Evolutionary conservation across 805 yeast species (phyloP).

Genomic region (Metschnikowia orientalis): DNA sequence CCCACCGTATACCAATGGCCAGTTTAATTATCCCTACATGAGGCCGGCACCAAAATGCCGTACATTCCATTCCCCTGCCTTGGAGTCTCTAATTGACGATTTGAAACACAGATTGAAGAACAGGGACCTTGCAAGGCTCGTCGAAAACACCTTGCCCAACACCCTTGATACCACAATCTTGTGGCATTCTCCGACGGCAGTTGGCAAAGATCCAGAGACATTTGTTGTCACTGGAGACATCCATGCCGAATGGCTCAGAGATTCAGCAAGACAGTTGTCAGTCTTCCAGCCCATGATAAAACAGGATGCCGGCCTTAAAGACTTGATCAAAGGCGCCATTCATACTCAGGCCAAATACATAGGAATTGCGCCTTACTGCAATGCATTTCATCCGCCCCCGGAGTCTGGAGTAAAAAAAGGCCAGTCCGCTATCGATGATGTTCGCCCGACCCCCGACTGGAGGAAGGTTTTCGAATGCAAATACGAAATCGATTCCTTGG

Average conservation of each 20-base stretch:
- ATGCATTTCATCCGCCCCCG: conserved; percentile 86
- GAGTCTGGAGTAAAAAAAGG: conserved; percentile 45
- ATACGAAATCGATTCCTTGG: conserved; percentile 82
- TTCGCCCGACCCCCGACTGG: conserved; percentile 69
- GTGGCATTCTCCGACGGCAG: conserved; percentile 46
- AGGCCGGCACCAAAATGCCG: conserved; percentile 71
- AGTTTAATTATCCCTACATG: conserved; percentile 59
- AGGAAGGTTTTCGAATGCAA: conserved; percentile 78
- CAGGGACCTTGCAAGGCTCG: conserved; percentile 64
- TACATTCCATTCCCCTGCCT: conserved; percentile 59
- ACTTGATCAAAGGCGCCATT: conserved; percentile 71
- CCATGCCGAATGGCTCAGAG: conserved; percentile 91
- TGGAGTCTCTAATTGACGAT: conserved; percentile 57
- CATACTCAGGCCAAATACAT: conserved; percentile 70
- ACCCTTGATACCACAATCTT: conserved; percentile 83
- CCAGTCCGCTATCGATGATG: conserved; percentile 56
- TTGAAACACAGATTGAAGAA: conserved; percentile 48
- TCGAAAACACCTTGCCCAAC: conserved; percentile 83
- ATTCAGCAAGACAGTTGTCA: conserved; percentile 76
- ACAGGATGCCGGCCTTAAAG: conserved; percentile 46
- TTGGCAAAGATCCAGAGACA: conserved; percentile 42
- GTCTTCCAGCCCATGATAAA: conserved; percentile 63
- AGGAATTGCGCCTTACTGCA: conserved; percentile 69
- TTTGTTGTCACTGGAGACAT: conserved; percentile 90
- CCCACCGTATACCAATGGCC: conserved; percentile 55